phyloP scores from a whole-genome alignment of 768 basidiomycete species.

The Collybiopsis luxurians region DNA sequence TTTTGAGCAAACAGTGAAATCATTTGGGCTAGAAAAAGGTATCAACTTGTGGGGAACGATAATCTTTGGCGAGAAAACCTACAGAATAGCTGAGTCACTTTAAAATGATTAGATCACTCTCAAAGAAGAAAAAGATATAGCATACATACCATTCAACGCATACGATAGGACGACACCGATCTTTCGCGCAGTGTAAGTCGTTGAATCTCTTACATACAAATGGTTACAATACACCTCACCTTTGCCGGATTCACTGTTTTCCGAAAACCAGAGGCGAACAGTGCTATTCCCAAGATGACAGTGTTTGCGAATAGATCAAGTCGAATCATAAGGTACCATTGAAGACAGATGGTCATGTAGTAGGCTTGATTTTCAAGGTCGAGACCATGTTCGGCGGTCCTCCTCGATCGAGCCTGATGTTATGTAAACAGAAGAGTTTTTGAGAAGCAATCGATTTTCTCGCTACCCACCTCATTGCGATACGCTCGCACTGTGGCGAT shows the following conservation, averaged over 20 bases:
- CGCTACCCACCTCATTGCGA: conserved; percentile 50
- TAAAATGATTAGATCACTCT: not conserved
- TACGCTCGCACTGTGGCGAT: conserved; percentile 63
- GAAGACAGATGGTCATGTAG: conserved; percentile 62
- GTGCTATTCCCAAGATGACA: conserved; percentile 65
- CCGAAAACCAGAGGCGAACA: conserved; percentile 67
- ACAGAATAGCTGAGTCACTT: conserved; percentile 57
- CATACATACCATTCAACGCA: conserved; percentile 44
- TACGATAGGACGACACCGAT: conserved; percentile 63
- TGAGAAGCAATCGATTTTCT: too few species aligned
- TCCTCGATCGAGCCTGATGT: conserved; percentile 43
- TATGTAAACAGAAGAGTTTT: not conserved
- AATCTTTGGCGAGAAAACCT: conserved; percentile 18
- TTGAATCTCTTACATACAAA: too few species aligned
- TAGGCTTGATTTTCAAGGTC: conserved; percentile 63
- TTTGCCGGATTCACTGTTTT: conserved; percentile 53
- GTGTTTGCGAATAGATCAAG: conserved; percentile 67
- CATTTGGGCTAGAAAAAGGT: conserved; percentile 41
- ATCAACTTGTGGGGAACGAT: not conserved
- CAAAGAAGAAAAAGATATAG: not conserved
- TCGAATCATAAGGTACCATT: conserved; percentile 61
- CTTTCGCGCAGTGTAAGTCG: too few species aligned
- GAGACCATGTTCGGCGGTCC: conserved; percentile 48
- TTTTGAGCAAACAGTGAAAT: conserved; percentile 55
- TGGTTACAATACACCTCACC: too few species aligned